phyloP scores from a whole-genome alignment of 139 green algal genomes.

The Micractinium conductrix region DNA sequence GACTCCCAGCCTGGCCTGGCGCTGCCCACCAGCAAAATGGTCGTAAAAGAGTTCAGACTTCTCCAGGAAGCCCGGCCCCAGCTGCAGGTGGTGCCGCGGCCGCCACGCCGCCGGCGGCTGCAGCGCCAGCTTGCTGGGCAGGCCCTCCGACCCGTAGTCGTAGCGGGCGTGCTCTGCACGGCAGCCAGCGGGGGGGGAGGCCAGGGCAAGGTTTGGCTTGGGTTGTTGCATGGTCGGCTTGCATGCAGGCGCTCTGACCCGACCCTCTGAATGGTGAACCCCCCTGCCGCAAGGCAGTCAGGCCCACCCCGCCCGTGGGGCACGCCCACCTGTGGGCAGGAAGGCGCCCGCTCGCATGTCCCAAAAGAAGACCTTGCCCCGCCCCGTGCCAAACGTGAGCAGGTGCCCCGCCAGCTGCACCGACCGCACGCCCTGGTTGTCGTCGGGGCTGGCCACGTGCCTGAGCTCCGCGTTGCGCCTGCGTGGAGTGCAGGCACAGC shows the following conservation, averaged over 20 bases:
- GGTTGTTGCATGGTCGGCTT: too few relatives aligned
- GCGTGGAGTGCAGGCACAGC: neutral
- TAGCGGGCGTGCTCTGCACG: neutral
- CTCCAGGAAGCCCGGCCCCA: slow-evolving; percentile 37
- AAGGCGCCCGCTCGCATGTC: slow-evolving; percentile 52
- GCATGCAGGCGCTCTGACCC: too few relatives aligned
- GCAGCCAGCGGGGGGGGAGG: neutral
- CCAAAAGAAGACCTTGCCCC: slow-evolving; percentile 62
- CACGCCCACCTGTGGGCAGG: slow-evolving; percentile 35
- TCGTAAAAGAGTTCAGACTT: slow-evolving; percentile 37
- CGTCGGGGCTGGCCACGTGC: slow-evolving; percentile 21
- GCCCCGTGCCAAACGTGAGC: slow-evolving; percentile 63
- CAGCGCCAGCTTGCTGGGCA: slow-evolving; percentile 13
- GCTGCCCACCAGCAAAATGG: slow-evolving; percentile 13
- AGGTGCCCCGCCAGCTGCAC: slow-evolving; percentile 60
- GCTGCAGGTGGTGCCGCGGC: slow-evolving; percentile 29
- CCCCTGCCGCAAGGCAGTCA: too few relatives aligned
- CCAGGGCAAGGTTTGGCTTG: too few relatives aligned
- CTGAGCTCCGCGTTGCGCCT: slow-evolving; percentile 5
- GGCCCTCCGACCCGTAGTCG: neutral
- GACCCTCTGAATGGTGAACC: too few relatives aligned
- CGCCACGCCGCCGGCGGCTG: neutral
- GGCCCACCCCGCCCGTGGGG: too few relatives aligned
- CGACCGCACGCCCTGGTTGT: slow-evolving; percentile 61
- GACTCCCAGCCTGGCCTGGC: too few relatives aligned